Evolutionary conservation across 495 filamentous ascomycete genomes (phyloP), one percentile per base, ranked within the genome.

Genomic region (Penicillium canescens): DNA sequence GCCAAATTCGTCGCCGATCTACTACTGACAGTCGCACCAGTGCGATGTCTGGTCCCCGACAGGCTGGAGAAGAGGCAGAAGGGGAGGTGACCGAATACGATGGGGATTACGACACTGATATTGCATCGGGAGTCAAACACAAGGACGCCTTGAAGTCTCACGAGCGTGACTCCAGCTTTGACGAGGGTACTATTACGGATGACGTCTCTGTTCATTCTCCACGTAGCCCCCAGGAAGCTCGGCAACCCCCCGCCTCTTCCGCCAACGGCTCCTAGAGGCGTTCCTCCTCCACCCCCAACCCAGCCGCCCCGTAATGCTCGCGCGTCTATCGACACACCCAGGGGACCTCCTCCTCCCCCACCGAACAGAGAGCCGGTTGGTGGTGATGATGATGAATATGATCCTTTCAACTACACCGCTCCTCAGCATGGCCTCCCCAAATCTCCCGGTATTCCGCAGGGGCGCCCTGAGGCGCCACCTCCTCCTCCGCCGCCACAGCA

Each of bases 101-200:
- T 68, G 94, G 92, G 16, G 94, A 98, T 65, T 98, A 98, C 67
- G 94, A 98, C 60, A 98, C 94, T 36, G 94, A 98, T 68, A 97
- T 98, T 59, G 92, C 89, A 2, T 88, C 95, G 40, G 86, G 90
- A 26, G 91, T 84, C 9, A 87, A 88, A 37, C 88, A 94, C 66
- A 94, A 95, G 70, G 94, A 96, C 74, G 93, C 94, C 4, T 68
- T 98, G 50, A 95, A 91, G 61, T 67, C 89, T 16, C 91, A 96
- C 70, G 85, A 82, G 28, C 82, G 86, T 40, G 90, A 92, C 36
- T 84, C 87, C 20, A 93, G 88, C 69, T 68, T 87, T 55, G 83
- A 85, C 55, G 84, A 84, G 37, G 80, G 72, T 45, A 75, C 67
- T 6, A 76, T 70, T 31, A 78, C 76, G 33, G 82, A 84, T 48